Conservation (phyloP, 1,139 yeast genomes). For the Candida labiduridarum region DNA sequence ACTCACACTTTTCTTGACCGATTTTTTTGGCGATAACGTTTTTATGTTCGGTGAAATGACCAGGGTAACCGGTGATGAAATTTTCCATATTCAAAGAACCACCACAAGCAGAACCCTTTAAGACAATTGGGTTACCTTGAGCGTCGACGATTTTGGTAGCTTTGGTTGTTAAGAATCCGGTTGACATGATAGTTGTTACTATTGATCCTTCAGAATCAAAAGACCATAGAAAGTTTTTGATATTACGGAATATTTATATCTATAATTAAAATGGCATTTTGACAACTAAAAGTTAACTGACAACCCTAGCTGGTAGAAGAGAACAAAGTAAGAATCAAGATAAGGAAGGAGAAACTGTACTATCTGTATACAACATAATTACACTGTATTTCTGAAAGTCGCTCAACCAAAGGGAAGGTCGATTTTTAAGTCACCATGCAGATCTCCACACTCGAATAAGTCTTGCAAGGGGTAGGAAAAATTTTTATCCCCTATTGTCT, state of each 20-base stretch:
- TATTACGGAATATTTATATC: neutral
- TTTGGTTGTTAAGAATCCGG: conserved; percentile 17
- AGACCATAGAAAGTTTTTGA: neutral
- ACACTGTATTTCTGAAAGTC: neutral
- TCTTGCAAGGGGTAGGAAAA: neutral
- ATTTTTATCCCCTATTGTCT: too few relatives aligned
- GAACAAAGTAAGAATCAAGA: too few relatives aligned
- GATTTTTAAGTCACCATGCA: neutral
- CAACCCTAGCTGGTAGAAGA: neutral
- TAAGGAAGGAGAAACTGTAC: neutral
- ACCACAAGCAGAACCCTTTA: conserved; percentile 45
- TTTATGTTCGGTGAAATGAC: conserved; percentile 51
- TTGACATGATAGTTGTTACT: conserved; percentile 8
- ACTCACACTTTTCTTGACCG: conserved; percentile 46
- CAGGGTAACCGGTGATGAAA: conserved; percentile 53
- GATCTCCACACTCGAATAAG: neutral
- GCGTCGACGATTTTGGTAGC: conserved; percentile 45
- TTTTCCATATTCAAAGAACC: conserved; percentile 54
- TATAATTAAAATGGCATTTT: neutral
- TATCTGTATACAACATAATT: neutral
- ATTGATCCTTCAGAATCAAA: neutral
- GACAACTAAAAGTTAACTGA: neutral
- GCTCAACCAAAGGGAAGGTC: conserved; percentile 1
- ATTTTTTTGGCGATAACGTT: conserved; percentile 32
- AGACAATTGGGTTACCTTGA: conserved; percentile 33